A percentile compares a stretch with the other conserved stretches of the same genome.
Conservation (phyloP, 2,329 filamentous ascomycete species). For the Drechslerella stenobrocha region DNA sequence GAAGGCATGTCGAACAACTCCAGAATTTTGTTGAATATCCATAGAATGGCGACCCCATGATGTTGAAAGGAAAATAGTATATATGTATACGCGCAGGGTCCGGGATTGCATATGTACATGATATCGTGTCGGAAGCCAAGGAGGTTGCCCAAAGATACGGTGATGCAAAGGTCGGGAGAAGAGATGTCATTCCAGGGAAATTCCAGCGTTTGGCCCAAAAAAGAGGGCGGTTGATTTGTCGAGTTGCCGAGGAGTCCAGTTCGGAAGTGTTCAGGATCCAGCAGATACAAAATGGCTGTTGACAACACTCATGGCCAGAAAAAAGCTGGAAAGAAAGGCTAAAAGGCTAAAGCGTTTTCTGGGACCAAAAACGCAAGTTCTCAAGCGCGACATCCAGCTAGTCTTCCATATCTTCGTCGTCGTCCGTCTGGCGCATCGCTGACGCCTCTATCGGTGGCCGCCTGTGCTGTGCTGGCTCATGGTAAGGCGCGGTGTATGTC, state of each 20-base stretch:
- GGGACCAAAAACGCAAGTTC: slow-evolving; percentile 2
- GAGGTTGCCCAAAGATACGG: slow-evolving; percentile 4
- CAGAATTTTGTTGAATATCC: slow-evolving; percentile 16
- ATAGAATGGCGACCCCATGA: slow-evolving; percentile 27
- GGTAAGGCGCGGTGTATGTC: slow-evolving; percentile 28
- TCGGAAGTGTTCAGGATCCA: slow-evolving; percentile 16
- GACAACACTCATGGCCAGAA: slow-evolving; percentile 2
- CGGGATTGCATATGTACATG: slow-evolving; percentile 44
- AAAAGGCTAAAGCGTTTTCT: slow-evolving; percentile 4
- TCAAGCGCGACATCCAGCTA: slow-evolving; percentile 18
- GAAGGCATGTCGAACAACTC: slow-evolving; percentile 19
- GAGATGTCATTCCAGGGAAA: slow-evolving; percentile 7
- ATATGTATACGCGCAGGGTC: slow-evolving; percentile 39
- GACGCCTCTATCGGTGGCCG: slow-evolving; percentile 33
- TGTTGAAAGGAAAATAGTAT: slow-evolving; percentile 23
- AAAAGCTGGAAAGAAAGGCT: slow-evolving; percentile 11
- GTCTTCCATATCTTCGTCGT: slow-evolving; percentile 44
- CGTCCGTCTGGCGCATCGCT: slow-evolving; percentile 18
- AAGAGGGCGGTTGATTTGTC: background rate
- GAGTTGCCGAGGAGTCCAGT: slow-evolving; percentile 12
- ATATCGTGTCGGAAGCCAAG: slow-evolving; percentile 24
- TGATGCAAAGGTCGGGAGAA: slow-evolving; percentile 9
- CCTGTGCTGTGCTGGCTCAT: slow-evolving; percentile 22
- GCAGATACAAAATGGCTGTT: slow-evolving; percentile 3
- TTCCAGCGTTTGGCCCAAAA: slow-evolving; percentile 12